Base-by-base conservation (phyloP, 2,329 filamentous ascomycete genomes). In the Lasiodiplodia hormozganensis region DNA sequence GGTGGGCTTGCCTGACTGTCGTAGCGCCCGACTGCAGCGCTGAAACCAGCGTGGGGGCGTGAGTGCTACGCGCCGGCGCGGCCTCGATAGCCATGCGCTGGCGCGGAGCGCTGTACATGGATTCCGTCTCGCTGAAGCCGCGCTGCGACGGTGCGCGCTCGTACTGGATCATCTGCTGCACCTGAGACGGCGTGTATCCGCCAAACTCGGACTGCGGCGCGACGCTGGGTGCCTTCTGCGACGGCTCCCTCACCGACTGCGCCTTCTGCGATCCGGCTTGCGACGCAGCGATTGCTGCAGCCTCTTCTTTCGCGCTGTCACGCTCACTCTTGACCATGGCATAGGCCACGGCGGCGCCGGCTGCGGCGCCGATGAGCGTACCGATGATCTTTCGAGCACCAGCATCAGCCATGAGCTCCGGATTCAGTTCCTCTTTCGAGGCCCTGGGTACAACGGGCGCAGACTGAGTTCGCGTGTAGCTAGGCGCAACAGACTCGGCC, bases 291-390 rank as follows among this genome's bases (percentile, higher is more conserved):
- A 52, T 7, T 12, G 52, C 65, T 5, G 56, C 80, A 4, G 77
- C 72, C 70, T 84, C 83, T 69, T 82, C 81, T 69, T 76, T 77
- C 25, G 80, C 80, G 69, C 82, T 83, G 64, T 83, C 80, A 62
- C 77, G 75, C 71, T 91, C 89, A 69, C 85, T 85, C 72, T 87
- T 89, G 71, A 89, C 85, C 82, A 93, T 89, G 25, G 88, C 89
- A 79, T 96, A 97, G 11, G 92, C 90, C 51, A 92, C 83, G 11
- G 90, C 91, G 43, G 90, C 92, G 49, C 91, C 92, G 21, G 92
- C 92, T 18, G 92, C 92, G 38, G 91, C 92, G 53, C 92, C 93
- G 60, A 97, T 85, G 12, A 96, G 83, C 8, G 92, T 91, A 8
- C 93, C 92, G 56, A 96, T 85, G 52, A 94, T 85, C 23, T 88